Base-by-base conservation (phyloP, 495 filamentous ascomycete species). In the Xylona heveae region DNA sequence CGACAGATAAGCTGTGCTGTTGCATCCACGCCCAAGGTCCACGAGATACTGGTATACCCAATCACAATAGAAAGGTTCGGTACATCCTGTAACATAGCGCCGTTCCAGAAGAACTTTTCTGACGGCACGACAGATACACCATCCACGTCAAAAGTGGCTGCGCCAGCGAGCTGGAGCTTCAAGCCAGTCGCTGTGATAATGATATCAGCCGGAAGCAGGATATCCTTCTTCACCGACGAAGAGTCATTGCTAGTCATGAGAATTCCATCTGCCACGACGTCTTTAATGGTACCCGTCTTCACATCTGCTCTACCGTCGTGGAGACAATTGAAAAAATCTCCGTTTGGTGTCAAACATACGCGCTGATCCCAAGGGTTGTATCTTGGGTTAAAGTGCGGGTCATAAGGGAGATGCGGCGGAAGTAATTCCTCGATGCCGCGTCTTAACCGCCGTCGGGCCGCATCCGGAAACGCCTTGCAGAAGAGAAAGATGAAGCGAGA, bases 291-390 rank as follows among this genome's bases (percentile, higher is more conserved):
- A 24, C 69, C 75, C 0, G 78, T 85, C 4, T 66, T 62, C n/a
- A 85, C 53, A 25, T 61, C 53, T 1, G 62, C 61, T 34, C 68
- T 67, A 14, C 67, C 65, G 0, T 43, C 45, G 17, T 59, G 61
- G 3, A 88, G 52, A 3, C 62, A 50, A 19, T 59, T 43, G 58
- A 68, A 84, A 50, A 82, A 80, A 48, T 84, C 78, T 1, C 62
- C 73, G 40, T 74, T 66, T 0, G 78, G 78, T 13, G 61, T 66
- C 25, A 78, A 48, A 40, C 78, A 80, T 0, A 84, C 48, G 0
- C 79, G 67, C 46, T 88, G 77, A 15, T 81, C 62, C 60, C 74
- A 82, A 4, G 73, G 72, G 29, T 64, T 61, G 42, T 88, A 88
- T 9, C 41, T 38, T 0, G 79, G 79, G 17, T 61, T 62, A 57